Evolutionary conservation across 2,329 filamentous ascomycete species (phyloP).

Genomic region (Penicillium corylophilum): DNA sequence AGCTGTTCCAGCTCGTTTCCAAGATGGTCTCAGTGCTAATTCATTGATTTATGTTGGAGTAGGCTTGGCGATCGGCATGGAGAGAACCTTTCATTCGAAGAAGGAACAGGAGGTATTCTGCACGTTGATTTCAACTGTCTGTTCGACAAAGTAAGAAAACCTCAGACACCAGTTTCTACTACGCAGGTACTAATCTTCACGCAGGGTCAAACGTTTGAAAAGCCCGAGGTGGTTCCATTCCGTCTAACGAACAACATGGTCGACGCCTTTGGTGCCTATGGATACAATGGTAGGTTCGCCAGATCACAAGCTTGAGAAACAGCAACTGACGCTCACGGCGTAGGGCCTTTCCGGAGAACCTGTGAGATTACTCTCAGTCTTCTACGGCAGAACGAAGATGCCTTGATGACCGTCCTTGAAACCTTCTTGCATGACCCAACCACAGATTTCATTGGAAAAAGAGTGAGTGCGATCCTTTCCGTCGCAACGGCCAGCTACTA

Average conservation of each 20-base stretch:
- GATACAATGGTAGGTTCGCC: conserved; percentile 65
- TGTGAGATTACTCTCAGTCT: conserved; percentile 85
- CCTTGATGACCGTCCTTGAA: conserved; percentile 94
- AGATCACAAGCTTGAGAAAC: neutral
- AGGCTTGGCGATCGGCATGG: conserved; percentile 90
- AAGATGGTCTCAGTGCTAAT: neutral
- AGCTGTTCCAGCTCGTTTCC: neutral
- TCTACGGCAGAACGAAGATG: conserved; percentile 88
- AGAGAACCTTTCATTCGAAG: conserved; percentile 93
- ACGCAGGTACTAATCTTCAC: conserved; percentile 11
- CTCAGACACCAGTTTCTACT: neutral
- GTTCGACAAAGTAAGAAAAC: conserved; percentile 71
- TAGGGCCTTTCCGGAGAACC: conserved; percentile 79
- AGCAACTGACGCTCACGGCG: neutral
- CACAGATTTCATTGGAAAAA: conserved; percentile 82
- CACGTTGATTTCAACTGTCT: conserved; percentile 99
- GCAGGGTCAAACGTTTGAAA: conserved; percentile 81
- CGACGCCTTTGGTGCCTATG: conserved; percentile 92
- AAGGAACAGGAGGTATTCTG: conserved; percentile 88
- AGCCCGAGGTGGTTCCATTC: conserved; percentile 93
- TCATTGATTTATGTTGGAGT: neutral
- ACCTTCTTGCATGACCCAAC: conserved; percentile 97
- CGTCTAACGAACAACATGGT: conserved; percentile 98
- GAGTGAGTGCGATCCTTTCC: conserved; percentile 37
- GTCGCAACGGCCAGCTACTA: neutral